Conservation (phyloP, 495 filamentous ascomycete genomes). For the Lepraria neglecta region DNA sequence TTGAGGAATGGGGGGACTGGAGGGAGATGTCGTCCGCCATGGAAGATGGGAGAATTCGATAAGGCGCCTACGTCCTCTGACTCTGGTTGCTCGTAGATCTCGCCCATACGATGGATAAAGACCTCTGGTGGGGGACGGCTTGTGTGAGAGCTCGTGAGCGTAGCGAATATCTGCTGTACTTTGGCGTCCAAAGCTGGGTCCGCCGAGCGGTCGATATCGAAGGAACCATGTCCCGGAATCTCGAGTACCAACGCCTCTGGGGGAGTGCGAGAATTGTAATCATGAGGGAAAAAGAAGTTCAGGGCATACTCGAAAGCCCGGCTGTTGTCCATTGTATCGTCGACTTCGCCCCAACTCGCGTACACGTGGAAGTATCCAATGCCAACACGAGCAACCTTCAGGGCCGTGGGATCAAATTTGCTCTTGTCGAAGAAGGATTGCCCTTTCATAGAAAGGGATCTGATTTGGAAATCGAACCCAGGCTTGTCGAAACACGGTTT, state of each 20-base stretch:
- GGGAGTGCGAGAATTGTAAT: not conserved
- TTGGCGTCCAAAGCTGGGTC: not conserved
- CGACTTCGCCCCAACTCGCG: not conserved
- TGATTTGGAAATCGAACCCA: not conserved
- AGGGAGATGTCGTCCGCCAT: too few relatives aligned
- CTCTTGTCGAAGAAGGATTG: not conserved
- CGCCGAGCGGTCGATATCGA: not conserved
- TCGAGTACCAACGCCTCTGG: not conserved
- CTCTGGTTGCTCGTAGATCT: too few relatives aligned
- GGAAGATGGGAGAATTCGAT: too few relatives aligned
- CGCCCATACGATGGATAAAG: not conserved
- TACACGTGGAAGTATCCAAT: not conserved
- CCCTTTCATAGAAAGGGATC: not conserved
- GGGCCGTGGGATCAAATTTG: not conserved
- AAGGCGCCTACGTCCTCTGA: too few relatives aligned
- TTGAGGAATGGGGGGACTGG: too few relatives aligned
- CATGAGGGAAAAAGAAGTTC: not conserved
- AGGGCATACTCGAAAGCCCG: not conserved
- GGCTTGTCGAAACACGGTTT: not conserved
- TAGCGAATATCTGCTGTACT: not conserved
- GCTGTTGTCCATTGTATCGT: not conserved
- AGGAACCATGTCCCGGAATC: not conserved
- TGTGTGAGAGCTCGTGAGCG: not conserved
- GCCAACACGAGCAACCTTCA: not conserved
- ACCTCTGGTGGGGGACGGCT: not conserved